Percentiles rank a stretch among this genome's conserved stretches.
These are phyloP conservation scores for Leucoagaricus sp. DNA, from an alignment of 1,284 basidiomycete genomes.

Conservation along the genomic window DNA sequence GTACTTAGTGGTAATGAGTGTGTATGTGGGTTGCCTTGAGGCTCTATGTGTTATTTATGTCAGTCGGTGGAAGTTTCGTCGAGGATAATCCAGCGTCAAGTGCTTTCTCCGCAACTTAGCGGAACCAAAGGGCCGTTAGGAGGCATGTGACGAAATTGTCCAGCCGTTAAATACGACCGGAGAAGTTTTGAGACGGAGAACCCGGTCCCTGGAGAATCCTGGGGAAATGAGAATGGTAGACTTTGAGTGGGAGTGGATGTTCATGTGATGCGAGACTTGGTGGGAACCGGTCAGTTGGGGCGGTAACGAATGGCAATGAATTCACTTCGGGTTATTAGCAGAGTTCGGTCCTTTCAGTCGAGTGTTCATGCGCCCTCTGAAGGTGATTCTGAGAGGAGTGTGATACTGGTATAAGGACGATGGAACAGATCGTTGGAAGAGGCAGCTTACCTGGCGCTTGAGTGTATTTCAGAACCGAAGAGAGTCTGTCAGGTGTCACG, in stretches of 20 bases:
- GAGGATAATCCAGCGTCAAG: constrained; percentile 11
- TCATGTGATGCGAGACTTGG: constrained; percentile 2
- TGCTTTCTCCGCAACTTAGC: neutral
- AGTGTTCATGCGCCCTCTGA: neutral
- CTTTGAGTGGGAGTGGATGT: neutral
- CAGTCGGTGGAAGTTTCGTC: constrained; percentile 7
- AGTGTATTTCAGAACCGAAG: no score
- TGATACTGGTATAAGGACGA: no score
- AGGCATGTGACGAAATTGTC: neutral
- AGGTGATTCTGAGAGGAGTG: no score
- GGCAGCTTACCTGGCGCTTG: no score
- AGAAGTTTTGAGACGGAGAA: constrained; percentile 4
- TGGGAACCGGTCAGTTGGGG: neutral
- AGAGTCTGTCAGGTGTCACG: no score
- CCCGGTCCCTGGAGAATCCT: neutral
- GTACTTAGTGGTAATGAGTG: neutral
- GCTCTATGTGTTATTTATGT: neutral
- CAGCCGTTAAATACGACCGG: neutral
- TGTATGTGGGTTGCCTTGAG: neutral
- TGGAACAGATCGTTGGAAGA: no score
- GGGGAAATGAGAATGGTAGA: neutral
- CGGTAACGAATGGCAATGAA: neutral
- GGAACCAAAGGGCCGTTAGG: neutral
- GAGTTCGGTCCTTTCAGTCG: neutral
- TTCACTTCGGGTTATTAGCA: neutral